Conservation (phyloP, 2,329 filamentous ascomycete species). For the Colletotrichum cereale region DNA sequence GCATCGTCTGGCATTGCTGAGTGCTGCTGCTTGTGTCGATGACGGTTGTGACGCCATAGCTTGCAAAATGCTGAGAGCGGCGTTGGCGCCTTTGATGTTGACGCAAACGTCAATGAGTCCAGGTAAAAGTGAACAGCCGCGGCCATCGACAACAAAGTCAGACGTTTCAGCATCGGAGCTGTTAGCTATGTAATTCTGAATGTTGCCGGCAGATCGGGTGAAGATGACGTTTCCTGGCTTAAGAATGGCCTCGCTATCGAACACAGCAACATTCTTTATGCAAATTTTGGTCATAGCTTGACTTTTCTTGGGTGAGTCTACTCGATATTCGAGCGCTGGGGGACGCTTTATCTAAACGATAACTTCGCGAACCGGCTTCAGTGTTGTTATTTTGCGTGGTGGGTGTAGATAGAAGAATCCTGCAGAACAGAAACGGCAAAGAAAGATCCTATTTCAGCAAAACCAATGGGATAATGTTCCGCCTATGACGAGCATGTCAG, state of each 20-base stretch:
- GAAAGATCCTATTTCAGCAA: no score
- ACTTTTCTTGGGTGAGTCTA: no score
- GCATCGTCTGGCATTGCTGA: conserved; percentile 33
- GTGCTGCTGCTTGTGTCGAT: conserved; percentile 34
- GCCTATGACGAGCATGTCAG: no score
- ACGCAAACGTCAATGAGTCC: conserved; percentile 28
- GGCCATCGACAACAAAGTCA: conserved; percentile 12
- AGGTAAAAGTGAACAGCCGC: no score
- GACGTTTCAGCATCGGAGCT: neutral
- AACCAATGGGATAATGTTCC: no score
- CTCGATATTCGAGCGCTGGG: no score
- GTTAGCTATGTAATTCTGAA: neutral
- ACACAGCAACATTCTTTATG: conserved; percentile 26
- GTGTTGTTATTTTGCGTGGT: no score
- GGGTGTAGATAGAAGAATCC: no score
- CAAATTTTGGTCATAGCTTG: conserved; percentile 12
- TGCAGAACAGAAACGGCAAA: no score
- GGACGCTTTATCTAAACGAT: no score
- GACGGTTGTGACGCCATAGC: conserved; percentile 28
- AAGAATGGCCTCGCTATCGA: conserved; percentile 40
- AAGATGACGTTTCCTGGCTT: conserved; percentile 1
- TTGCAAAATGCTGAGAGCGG: conserved; percentile 10
- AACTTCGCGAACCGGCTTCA: no score
- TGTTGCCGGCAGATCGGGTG: conserved; percentile 10
- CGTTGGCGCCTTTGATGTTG: conserved; percentile 20